Percentiles rank a stretch among this genome's conserved stretches.
Conservation (phyloP, 345 rosid genomes). For the Dimocarpus longan region DNA sequence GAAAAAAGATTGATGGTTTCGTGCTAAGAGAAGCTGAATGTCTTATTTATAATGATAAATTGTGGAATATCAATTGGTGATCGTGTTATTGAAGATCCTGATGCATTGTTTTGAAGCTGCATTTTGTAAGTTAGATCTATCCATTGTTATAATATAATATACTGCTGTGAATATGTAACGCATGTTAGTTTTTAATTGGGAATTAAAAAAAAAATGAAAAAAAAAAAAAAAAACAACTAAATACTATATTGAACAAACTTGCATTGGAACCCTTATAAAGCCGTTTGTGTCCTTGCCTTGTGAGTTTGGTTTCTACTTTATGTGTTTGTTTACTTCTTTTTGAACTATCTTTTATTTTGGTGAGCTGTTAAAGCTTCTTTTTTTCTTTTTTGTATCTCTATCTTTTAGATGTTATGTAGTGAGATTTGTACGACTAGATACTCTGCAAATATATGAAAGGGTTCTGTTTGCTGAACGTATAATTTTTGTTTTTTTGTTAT, state of each 20-base stretch:
- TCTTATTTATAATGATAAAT: too few relatives aligned
- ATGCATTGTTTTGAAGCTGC: neutral
- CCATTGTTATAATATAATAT: neutral
- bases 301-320: neutral
- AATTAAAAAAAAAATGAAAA: neutral
- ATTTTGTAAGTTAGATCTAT: neutral
- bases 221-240: neutral
- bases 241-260: neutral
- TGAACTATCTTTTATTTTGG: neutral
- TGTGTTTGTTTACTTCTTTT: neutral
- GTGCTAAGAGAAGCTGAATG: too few relatives aligned
- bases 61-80: neutral
- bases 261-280: neutral
- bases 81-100: neutral
- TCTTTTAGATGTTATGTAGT: neutral
- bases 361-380: neutral
- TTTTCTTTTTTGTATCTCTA: neutral
- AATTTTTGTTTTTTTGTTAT: neutral
- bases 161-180: neutral
- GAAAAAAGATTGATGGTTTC: too few relatives aligned
- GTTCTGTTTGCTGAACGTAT: neutral
- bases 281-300: neutral
- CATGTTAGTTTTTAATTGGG: neutral
- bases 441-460: neutral
- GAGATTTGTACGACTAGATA: neutral